Percentiles rank a stretch among this genome's conserved stretches.
These are phyloP conservation scores for Pelargonium australe DNA, from an alignment of 441 rosid genomes.

Conservation along the genomic window DNA sequence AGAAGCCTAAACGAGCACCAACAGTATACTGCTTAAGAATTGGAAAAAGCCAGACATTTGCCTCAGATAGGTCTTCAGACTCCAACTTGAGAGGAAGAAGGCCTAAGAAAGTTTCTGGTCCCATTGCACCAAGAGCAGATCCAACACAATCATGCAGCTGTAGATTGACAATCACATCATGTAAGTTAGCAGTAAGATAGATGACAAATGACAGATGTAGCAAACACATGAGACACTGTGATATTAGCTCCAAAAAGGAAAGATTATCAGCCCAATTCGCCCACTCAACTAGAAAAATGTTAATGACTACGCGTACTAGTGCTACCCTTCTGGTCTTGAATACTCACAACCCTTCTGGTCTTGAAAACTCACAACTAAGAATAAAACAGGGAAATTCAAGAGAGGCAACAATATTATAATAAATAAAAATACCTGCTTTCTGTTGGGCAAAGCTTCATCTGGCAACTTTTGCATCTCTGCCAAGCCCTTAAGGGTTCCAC, in stretches of 20 bases:
- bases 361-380: neutral
- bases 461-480: slow-evolving; percentile 74
- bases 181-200: slow-evolving; percentile 10
- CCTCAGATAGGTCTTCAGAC: slow-evolving; percentile 67
- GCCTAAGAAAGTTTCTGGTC: slow-evolving; percentile 74
- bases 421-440: slow-evolving; percentile 63
- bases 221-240: neutral
- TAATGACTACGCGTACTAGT: slow-evolving; percentile 1
- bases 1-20: slow-evolving; percentile 78
- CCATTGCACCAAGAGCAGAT: slow-evolving; percentile 90
- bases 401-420: neutral
- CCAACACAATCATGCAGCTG: slow-evolving; percentile 94
- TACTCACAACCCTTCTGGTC: neutral
- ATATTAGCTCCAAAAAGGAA: neutral
- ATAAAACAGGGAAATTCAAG: slow-evolving; percentile 1
- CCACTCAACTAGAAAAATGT: neutral
- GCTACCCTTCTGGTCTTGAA: neutral
- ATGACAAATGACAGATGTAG: slow-evolving; percentile 5
- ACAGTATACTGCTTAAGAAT: slow-evolving; percentile 82
- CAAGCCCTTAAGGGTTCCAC: slow-evolving; percentile 65
- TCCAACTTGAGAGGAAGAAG: slow-evolving; percentile 68
- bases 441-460: slow-evolving; percentile 73
- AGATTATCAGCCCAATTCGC: neutral
- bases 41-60: slow-evolving; percentile 91
- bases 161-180: slow-evolving; percentile 20